Evolutionary conservation across 805 yeast species (phyloP).

Genomic region (Debaryomyces maramus): DNA sequence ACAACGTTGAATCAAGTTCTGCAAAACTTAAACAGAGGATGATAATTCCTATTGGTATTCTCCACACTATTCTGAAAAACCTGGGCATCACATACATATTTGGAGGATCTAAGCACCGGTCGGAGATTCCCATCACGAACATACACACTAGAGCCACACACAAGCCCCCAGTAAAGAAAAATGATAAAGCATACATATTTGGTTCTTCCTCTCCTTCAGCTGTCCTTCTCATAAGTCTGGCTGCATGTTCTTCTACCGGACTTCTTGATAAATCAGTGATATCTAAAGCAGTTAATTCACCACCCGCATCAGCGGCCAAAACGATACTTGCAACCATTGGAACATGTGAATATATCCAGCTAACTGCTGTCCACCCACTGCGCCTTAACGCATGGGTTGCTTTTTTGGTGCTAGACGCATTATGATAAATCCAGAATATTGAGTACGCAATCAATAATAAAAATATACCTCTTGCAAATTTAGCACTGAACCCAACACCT

Average conservation of each 20-base stretch:
- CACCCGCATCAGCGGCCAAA: constrained; percentile 60
- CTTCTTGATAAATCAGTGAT: constrained; percentile 8
- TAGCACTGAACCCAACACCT: constrained; percentile 44
- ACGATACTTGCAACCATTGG: constrained; percentile 53
- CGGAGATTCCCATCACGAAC: constrained; percentile 43
- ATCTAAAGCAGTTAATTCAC: constrained; percentile 41
- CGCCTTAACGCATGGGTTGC: constrained; percentile 58
- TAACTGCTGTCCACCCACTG: constrained; percentile 43
- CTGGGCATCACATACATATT: constrained; percentile 30
- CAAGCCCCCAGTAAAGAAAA: constrained; percentile 56
- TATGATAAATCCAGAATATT: constrained; percentile 53
- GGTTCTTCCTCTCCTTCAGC: constrained; percentile 28
- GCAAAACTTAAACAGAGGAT: constrained; percentile 47
- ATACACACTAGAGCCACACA: constrained; percentile 43
- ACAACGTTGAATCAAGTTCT: constrained; percentile 34
- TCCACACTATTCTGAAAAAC: constrained; percentile 37
- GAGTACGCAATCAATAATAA: constrained; percentile 48
- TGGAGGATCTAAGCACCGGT: constrained; percentile 43
- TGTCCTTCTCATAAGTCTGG: neutral
- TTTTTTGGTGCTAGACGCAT: constrained; percentile 49
- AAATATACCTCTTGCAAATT: constrained; percentile 50
- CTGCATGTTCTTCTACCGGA: constrained; percentile 6
- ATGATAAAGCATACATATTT: constrained; percentile 41
- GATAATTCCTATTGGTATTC: constrained; percentile 41
- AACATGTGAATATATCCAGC: constrained; percentile 49